These are phyloP conservation scores for Aspergillus cejpii DNA, from an alignment of 2,329 filamentous ascomycete species.

Conservation along the genomic window DNA sequence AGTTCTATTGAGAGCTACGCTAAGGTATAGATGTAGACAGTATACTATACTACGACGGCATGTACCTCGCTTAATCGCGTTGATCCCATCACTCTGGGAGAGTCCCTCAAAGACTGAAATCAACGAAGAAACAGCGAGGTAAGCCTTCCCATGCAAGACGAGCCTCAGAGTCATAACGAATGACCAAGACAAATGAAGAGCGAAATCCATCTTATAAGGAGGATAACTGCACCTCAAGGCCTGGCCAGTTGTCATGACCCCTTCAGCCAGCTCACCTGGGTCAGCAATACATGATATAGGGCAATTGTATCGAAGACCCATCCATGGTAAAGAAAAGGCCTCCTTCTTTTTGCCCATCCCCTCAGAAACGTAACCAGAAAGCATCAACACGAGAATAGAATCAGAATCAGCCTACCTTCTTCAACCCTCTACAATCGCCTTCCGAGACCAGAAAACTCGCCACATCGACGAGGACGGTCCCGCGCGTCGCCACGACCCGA, in stretches of 20 bases:
- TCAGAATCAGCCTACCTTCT: slow-evolving; percentile 29
- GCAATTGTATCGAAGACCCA: slow-evolving; percentile 54
- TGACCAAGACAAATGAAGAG: slow-evolving; percentile 3
- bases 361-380: neutral
- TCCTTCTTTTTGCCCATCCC: slow-evolving; percentile 52
- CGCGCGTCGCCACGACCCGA: slow-evolving; percentile 58
- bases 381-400: slow-evolving; percentile 5
- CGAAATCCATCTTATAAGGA: slow-evolving; percentile 36
- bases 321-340: slow-evolving; percentile 43
- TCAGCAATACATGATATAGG: slow-evolving; percentile 41
- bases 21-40: neutral
- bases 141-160: slow-evolving; percentile 13
- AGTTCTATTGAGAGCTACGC: neutral
- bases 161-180: slow-evolving; percentile 3
- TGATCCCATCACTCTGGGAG: slow-evolving; percentile 23
- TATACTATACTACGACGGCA: slow-evolving; percentile 7
- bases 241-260: slow-evolving; percentile 1
- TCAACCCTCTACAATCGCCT: slow-evolving; percentile 53
- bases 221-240: slow-evolving; percentile 26
- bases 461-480: slow-evolving; percentile 73
- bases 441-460: slow-evolving; percentile 66
- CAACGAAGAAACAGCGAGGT: slow-evolving; percentile 22
- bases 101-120: slow-evolving; percentile 11
- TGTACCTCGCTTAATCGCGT: slow-evolving; percentile 37
- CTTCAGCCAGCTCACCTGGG: neutral